Evolutionary conservation across 106 monocot genomes (phyloP).

Genomic region (Ottelia alismoides): DNA sequence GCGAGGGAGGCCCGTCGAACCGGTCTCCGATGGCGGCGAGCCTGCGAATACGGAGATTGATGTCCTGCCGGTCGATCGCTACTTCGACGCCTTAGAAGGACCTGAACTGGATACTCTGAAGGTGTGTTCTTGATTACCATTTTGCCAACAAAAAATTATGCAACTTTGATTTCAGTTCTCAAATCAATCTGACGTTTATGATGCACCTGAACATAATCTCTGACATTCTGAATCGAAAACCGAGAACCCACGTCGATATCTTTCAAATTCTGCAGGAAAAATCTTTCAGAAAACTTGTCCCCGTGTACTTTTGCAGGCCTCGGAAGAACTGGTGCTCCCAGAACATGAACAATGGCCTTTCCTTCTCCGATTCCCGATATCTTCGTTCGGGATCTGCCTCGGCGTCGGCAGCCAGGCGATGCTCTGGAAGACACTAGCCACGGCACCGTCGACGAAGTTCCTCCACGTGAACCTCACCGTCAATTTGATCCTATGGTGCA

Average conservation of each 20-base stretch:
- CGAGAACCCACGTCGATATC: too few species aligned
- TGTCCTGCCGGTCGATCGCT: slow-evolving; percentile 43
- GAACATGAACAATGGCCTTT: slow-evolving; percentile 15
- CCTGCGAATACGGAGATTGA: slow-evolving; percentile 6
- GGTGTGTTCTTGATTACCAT: too few species aligned
- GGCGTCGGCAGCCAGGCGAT: slow-evolving; percentile 18
- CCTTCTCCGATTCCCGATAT: slow-evolving; percentile 16
- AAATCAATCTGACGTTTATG: too few species aligned
- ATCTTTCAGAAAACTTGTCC: neutral
- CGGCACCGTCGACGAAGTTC: slow-evolving; percentile 1
- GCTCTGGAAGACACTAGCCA: slow-evolving; percentile 17
- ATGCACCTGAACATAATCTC: too few species aligned
- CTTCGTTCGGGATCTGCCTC: slow-evolving; percentile 12
- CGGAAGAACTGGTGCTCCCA: slow-evolving; percentile 7
- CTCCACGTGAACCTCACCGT: slow-evolving; percentile 3
- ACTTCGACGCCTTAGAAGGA: slow-evolving; percentile 62
- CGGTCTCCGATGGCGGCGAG: neutral
- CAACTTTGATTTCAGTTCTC: too few species aligned
- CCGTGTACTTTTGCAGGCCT: neutral
- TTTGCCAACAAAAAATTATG: too few species aligned
- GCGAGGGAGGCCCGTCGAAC: too few species aligned
- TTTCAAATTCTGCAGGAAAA: too few species aligned
- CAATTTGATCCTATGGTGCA: slow-evolving; percentile 13
- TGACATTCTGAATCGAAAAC: too few species aligned
- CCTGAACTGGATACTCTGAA: slow-evolving; percentile 60